A percentile compares a stretch with the other conserved stretches of the same genome.
Conservation (phyloP, 495 filamentous ascomycete species). For the Penicillium fimorum region DNA sequence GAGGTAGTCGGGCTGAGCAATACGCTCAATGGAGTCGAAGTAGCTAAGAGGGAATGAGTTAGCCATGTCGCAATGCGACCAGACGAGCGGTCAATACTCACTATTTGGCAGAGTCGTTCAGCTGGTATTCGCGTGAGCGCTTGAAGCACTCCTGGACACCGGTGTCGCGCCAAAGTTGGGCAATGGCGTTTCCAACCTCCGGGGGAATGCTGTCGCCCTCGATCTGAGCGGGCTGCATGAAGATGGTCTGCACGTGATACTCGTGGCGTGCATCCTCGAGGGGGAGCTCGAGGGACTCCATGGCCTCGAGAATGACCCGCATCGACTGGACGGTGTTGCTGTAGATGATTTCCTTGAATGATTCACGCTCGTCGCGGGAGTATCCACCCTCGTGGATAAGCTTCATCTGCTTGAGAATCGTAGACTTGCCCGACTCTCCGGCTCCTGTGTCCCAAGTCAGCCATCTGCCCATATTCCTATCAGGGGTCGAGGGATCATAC, state of each 20-base stretch:
- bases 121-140: constrained; percentile 91
- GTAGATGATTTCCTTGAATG: constrained; percentile 94
- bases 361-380: constrained; percentile 56
- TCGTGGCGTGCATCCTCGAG: constrained; percentile 84
- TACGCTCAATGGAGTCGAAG: constrained; percentile 93
- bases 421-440: constrained; percentile 99
- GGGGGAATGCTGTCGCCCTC: constrained; percentile 92
- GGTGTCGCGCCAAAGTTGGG: constrained; percentile 87
- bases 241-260: constrained; percentile 93
- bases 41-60: constrained; percentile 57
- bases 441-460: constrained; percentile 62
- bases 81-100: constrained; percentile 49
- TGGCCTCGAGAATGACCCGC: constrained; percentile 94
- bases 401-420: constrained; percentile 99
- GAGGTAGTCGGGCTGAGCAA: constrained; percentile 89
- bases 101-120: constrained; percentile 99
- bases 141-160: constrained; percentile 96
- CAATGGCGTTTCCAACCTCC: constrained; percentile 92
- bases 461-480: not conserved
- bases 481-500: constrained; percentile 51
- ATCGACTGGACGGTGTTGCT: constrained; percentile 96
- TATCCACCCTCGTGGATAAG: constrained; percentile 58
- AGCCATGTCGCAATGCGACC: not conserved
- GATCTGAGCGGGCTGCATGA: constrained; percentile 94
- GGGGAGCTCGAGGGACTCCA: constrained; percentile 89